These are phyloP conservation scores for Nepenthes gracilis DNA, from an alignment of 148 eudicot species.

Conservation along the genomic window DNA sequence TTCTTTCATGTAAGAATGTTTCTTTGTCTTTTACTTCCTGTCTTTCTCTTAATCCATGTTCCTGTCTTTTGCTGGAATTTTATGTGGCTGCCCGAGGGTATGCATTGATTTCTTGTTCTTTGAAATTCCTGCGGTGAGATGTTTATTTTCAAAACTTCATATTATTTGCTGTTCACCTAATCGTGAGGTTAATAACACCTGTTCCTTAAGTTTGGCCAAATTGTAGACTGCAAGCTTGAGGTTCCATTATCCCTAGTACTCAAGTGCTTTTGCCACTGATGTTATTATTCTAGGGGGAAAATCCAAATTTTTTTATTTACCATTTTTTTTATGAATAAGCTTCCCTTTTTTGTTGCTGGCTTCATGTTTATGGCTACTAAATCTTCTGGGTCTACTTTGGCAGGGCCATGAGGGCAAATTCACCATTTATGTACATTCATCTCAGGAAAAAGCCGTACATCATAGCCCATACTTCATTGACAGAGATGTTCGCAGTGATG, in stretches of 20 bases:
- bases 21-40: background rate
- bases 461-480: slow-evolving; percentile 55
- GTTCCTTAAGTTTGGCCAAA: too few relatives aligned
- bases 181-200: too few relatives aligned
- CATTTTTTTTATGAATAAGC: too few relatives aligned
- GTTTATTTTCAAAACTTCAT: too few relatives aligned
- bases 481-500: slow-evolving; percentile 64
- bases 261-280: too few relatives aligned
- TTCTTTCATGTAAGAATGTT: slow-evolving; percentile 47
- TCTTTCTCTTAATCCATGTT: background rate
- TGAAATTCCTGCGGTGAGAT: too few relatives aligned
- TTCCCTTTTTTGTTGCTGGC: too few relatives aligned
- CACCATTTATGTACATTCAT: slow-evolving; percentile 77
- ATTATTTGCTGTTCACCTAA: too few relatives aligned
- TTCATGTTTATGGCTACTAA: slow-evolving; percentile 4
- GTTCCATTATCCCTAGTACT: too few relatives aligned
- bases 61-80: background rate
- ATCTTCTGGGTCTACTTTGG: slow-evolving; percentile 12
- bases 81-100: too few relatives aligned
- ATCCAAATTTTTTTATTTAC: background rate
- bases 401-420: slow-evolving; percentile 91
- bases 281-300: background rate
- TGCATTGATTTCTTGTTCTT: too few relatives aligned
- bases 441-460: slow-evolving; percentile 50
- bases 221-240: too few relatives aligned